Evolutionary conservation across 805 yeast genomes (phyloP), one percentile per base, ranked within the genome.

Genomic region (Metschnikowia picachoensis): DNA sequence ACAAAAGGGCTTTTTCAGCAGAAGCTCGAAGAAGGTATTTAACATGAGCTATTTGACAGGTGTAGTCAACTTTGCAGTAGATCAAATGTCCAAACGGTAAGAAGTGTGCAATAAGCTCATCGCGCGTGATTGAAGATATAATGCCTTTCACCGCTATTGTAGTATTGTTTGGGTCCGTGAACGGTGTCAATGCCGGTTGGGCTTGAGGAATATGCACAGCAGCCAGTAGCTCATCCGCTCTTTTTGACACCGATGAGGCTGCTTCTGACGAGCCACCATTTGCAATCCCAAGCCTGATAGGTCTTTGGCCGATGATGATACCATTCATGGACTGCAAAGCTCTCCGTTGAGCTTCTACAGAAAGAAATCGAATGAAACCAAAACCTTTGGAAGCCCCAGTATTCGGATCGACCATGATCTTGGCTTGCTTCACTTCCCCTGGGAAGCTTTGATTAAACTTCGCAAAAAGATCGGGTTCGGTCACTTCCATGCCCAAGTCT

Each of bases 321-420:
- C 96, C 95, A 65, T 86, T 91, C 95, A 89, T 87, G 60, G 87
- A 95, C 17, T 73, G 59, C 35, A 88, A 62, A 0, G 96, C 89
- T 42, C 81, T 75, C 55, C 81, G 83, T 64, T 85, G 89, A 34
- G 85, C 89, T 10, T 74, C 73, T 49, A 78, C 82, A 47, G 76
- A 75, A 31, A 73, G 59, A 60, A 90, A 89, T 50, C 87, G 80
- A n/a, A 89, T 87, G 69, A 91, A 91, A 2, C 97, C 97, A 64
- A 85, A 90, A 11, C 96, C 96, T 59, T 87, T 82, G 7, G 92
- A 79, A 40, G 74, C 74, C 29, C 84, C 83, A 1, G 95, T 82
- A 11, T 65, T 60, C 33, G 80, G 82, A 63, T 90, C 96, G 40
- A 77, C 64, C 82, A 90, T 88, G 50, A 90, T 79, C 59, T 85